Base-by-base conservation (phyloP, 2,329 filamentous ascomycete genomes). In the Xylaria sp. region DNA sequence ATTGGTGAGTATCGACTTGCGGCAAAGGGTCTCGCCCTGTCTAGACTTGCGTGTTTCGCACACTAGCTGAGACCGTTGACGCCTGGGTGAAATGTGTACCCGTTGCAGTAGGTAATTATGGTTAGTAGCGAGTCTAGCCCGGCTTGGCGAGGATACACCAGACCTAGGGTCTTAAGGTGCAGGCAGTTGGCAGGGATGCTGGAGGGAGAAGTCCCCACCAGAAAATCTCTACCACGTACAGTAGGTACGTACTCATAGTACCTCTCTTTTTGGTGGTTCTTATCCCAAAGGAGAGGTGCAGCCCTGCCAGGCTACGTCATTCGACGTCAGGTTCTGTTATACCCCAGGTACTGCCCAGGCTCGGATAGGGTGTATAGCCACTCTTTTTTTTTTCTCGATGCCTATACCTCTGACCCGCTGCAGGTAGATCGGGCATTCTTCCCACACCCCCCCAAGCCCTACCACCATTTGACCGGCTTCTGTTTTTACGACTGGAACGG, bases 11-110 rank as follows among this genome's bases (percentile, higher is more conserved):
- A 58, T 63, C 61, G 67, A 66, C 51, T 66, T 20, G 57, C 39
- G 37, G 48, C 28, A 50, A 31, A 66, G 5, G 67, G 67, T 63
- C 67, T 69, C 63, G 67, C 63, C 67, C 46, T 56, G 39, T 55
- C 67, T 66, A 66, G 67, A 69, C 67, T 66, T 23, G 56, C 1
- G 56, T 28, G 48, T 65, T 37, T 61, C 20, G 31, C 18, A 48
- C n/a, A 48, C 46, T 48, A 55, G 12, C 41, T 31, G 12, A 15
- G 41, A 23, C 31, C 34, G 39, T 56, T 55, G 41, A 37, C 15
- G 31, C 44, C 20, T 54, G 52, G 28, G 23, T 31, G 31, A 44
- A 52, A 58, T 52, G 46, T 44, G 31, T 31, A 25, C 46, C 62
- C 55, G 52, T 20, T 23, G 18, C 20, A 50, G 50, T 31, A 37